Evolutionary conservation across 2,329 filamentous ascomycete genomes (phyloP).

Genomic region (Pseudocercospora cruenta): DNA sequence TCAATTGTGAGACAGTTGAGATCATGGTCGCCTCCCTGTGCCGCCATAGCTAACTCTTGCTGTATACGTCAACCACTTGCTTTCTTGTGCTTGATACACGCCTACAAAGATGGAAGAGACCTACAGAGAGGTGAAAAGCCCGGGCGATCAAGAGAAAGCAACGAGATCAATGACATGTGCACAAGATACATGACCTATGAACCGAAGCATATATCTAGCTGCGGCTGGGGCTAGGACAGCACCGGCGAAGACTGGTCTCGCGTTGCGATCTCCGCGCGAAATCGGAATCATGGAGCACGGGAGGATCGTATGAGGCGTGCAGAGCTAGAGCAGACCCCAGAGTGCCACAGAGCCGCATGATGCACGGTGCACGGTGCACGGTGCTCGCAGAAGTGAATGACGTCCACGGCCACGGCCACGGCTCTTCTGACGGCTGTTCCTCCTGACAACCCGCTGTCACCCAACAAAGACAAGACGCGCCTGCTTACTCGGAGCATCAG

Average conservation of each 20-base stretch:
- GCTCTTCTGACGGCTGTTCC: no score
- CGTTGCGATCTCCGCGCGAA: background rate
- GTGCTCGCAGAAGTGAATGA: background rate
- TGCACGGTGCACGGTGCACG: no score
- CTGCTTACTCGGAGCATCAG: background rate
- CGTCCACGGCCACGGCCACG: no score
- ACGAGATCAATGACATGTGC: background rate
- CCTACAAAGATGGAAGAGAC: background rate
- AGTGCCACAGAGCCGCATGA: background rate
- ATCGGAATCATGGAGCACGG: background rate
- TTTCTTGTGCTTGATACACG: background rate
- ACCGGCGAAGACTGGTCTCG: background rate
- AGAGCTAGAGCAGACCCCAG: background rate
- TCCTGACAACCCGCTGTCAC: background rate
- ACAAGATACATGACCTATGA: conserved; percentile 2
- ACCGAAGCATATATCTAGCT: background rate
- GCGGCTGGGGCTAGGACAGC: background rate
- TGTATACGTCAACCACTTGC: background rate
- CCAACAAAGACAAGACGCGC: conserved; percentile 3
- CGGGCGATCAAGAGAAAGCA: background rate
- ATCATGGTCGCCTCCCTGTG: conserved; percentile 34
- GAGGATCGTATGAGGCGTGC: background rate
- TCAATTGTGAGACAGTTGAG: conserved; percentile 49
- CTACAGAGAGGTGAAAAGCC: background rate
- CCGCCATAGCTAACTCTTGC: conserved; percentile 10